Percentiles rank a stretch among this genome's conserved stretches.
Conservation (phyloP, 352 stramenopile species). For the Phytophthora sojae region DNA sequence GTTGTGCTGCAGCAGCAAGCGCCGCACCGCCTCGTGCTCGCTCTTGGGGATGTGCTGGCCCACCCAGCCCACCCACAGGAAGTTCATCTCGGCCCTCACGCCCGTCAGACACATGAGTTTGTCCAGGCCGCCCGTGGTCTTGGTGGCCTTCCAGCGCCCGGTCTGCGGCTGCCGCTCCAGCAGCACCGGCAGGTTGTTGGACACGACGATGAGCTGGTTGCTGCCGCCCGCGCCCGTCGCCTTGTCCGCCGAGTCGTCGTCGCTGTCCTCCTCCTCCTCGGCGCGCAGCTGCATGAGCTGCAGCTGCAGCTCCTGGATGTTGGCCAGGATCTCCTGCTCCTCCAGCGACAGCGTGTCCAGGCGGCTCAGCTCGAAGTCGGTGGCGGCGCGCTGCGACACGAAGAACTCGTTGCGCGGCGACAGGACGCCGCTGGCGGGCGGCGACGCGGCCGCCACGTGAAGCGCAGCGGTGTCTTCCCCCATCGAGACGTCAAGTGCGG, state of each 20-base stretch:
- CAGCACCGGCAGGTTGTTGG: constrained; percentile 86
- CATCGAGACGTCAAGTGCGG: constrained; percentile 26
- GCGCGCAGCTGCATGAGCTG: constrained; percentile 84
- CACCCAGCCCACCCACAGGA: constrained; percentile 92
- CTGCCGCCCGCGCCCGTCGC: constrained; percentile 12
- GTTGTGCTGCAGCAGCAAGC: constrained; percentile 86
- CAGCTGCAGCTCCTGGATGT: constrained; percentile 91
- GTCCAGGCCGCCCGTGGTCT: constrained; percentile 87
- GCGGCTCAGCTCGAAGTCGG: constrained; percentile 72
- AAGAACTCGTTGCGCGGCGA: constrained; percentile 83
- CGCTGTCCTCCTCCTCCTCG: constrained; percentile 69
- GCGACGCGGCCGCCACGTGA: constrained; percentile 25
- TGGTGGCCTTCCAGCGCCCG: constrained; percentile 84
- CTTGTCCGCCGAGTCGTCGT: constrained; percentile 52
- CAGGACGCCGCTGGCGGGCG: constrained; percentile 34
- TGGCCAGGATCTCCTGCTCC: constrained; percentile 90
- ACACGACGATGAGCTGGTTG: constrained; percentile 86
- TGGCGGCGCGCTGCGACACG: constrained; percentile 71
- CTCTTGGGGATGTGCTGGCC: constrained; percentile 87
- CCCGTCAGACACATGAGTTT: constrained; percentile 86
- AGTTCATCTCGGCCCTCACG: constrained; percentile 68
- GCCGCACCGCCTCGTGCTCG: constrained; percentile 77
- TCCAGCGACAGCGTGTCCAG: constrained; percentile 80
- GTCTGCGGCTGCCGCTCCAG: constrained; percentile 78
- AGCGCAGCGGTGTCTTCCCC: constrained; percentile 34